These are phyloP conservation scores for Dactylellina sp. DNA, from an alignment of 2,329 filamentous ascomycete genomes.

Conservation along the genomic window DNA sequence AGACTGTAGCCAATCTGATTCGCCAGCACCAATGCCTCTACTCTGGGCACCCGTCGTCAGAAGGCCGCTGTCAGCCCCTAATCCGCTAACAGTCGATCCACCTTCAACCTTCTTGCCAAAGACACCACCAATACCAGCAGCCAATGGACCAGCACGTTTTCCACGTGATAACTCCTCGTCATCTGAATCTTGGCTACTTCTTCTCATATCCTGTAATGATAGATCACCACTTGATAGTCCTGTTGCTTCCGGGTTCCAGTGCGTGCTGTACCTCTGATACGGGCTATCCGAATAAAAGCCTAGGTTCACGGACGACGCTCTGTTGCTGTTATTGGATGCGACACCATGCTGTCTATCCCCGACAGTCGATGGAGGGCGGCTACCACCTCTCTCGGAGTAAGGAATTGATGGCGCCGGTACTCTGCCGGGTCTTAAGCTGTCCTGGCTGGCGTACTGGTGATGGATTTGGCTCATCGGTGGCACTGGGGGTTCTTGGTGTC, in stretches of 20 bases:
- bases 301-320: constrained; percentile 53
- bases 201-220: constrained; percentile 53
- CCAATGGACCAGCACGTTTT: constrained; percentile 35
- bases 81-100: constrained; percentile 39
- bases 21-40: constrained; percentile 10
- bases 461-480: constrained; percentile 46
- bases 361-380: constrained; percentile 19
- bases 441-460: constrained; percentile 37
- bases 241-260: constrained; percentile 59
- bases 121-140: constrained; percentile 42
- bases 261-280: constrained; percentile 60
- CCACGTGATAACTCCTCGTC: constrained; percentile 46
- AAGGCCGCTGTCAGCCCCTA: constrained; percentile 43
- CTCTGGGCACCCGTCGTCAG: constrained; percentile 20
- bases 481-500: constrained; percentile 27
- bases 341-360: constrained; percentile 36
- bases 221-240: constrained; percentile 45
- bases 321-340: constrained; percentile 40
- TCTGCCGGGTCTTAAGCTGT: constrained; percentile 37
- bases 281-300: constrained; percentile 60
- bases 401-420: constrained; percentile 16
- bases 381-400: constrained; percentile 17
- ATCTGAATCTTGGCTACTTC: constrained; percentile 54
- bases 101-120: constrained; percentile 50
- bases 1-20: constrained; percentile 71